Percentiles rank a stretch among this genome's conserved stretches.
Evolutionary conservation across 2,329 filamentous ascomycete species (phyloP).

Genomic region (Aureobasidium sp.): DNA sequence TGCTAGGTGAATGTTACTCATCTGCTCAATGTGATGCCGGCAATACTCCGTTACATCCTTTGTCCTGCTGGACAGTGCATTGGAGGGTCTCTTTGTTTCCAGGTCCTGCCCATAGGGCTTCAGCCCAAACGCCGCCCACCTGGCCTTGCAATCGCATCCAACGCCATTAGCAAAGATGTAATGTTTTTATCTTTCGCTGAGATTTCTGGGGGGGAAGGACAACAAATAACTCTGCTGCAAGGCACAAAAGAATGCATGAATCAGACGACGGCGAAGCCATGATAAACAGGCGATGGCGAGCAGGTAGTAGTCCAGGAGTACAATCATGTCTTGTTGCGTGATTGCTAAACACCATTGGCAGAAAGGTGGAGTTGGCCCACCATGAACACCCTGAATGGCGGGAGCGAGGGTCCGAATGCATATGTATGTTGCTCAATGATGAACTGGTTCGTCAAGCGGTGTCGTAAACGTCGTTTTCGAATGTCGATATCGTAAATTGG

Average conservation of each 20-base stretch:
- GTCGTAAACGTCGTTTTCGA: slow-evolving; percentile 9
- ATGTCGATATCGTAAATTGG: background rate
- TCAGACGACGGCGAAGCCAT: background rate
- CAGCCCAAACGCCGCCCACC: background rate
- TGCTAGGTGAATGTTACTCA: background rate
- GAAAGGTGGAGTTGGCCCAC: background rate
- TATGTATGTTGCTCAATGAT: background rate
- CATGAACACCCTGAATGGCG: background rate
- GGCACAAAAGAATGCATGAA: slow-evolving; percentile 4
- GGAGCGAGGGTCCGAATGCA: background rate
- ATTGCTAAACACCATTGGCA: background rate
- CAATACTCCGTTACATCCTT: background rate
- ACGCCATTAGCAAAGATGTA: background rate
- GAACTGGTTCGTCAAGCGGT: background rate
- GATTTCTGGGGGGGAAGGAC: background rate
- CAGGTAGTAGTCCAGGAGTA: no score
- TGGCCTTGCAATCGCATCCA: background rate
- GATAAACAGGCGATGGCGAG: background rate
- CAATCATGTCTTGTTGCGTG: no score
- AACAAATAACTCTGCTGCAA: background rate
- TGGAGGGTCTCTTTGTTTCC: background rate
- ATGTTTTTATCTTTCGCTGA: background rate
- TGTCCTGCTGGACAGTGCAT: background rate
- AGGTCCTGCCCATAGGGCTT: background rate
- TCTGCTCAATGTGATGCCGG: background rate